Evolutionary conservation across 352 stramenopile genomes (phyloP), one percentile per base, ranked within the genome.

Genomic region (Phytophthora megakarya): DNA sequence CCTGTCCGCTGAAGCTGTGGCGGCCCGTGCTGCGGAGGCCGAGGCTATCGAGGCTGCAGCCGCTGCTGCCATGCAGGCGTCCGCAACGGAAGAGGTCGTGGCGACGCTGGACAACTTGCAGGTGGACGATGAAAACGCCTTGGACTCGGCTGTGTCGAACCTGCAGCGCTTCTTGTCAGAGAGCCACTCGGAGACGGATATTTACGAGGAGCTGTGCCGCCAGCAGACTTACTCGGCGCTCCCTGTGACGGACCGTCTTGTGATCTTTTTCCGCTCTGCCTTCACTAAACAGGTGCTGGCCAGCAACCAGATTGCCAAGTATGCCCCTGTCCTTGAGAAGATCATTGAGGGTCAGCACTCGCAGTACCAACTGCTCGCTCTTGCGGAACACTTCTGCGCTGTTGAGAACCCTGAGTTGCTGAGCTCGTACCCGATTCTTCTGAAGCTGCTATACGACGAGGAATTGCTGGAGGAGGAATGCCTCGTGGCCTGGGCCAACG

Each of bases 371-470:
- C 81, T 98, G 39, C 96, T 99, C 59, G 91, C 91, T 25, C 76
- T 96, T 10, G 80, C 82, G 18, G 95, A 98, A 71, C 80, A 92
- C 46, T 89, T 98, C 40, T 98, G 88, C 58, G 89, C 84, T 5
- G 89, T 97, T 11, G 86, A 97, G 70, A 86, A 96, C 59, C 81
- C 93, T 16, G 71, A 84, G 23, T 59, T 96, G 16, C 60, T 81
- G 18, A 69, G 65, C 25, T 83, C 84, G 39, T 99, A 98, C 75
- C 90, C 96, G 26, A 90, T 99, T 35, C 75, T 99, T 25, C 76
- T 99, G 21, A 99, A 99, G 86, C 78, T 98, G 13, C 65, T 99
- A 7, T 99, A 98, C 78, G 97, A 99, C 67, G 91, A 98, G 50
- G 97, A 99, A 64, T 66, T 98, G 12, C 68, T 99, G 13, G 91